phyloP scores from a whole-genome alignment of 2,329 filamentous ascomycete genomes.

The Botrytis medusae region DNA sequence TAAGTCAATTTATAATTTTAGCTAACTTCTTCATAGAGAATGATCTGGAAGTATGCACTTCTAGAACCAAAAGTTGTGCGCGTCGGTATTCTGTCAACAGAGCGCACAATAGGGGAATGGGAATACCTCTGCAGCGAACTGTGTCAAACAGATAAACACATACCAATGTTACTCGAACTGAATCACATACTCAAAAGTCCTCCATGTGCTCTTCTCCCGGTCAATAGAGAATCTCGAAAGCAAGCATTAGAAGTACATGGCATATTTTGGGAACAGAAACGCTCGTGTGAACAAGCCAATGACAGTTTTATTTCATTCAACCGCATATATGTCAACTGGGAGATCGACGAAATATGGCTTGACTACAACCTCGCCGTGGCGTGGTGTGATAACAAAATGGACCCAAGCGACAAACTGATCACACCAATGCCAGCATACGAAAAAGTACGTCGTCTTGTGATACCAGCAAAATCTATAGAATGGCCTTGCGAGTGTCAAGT shows the following conservation, averaged over 20 bases:
- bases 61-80: neutral
- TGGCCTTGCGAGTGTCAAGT: neutral
- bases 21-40: neutral
- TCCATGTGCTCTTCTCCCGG: neutral
- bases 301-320: neutral
- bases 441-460: neutral
- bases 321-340: neutral
- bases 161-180: neutral
- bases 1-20: accelerated
- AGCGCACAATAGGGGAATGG: neutral
- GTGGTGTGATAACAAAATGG: neutral
- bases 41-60: neutral
- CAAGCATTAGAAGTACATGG: neutral
- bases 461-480: neutral
- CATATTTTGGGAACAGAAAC: neutral
- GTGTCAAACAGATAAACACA: neutral
- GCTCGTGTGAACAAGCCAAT: neutral
- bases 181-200: neutral
- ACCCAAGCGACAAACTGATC: neutral
- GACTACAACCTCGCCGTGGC: neutral
- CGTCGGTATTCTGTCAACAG: neutral
- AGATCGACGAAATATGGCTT: neutral
- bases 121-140: neutral
- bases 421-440: neutral
- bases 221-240: neutral